Evolutionary conservation across 2,329 filamentous ascomycete genomes (phyloP), one percentile per base, ranked within the genome.

Genomic region (Aspergillus quadricinctus): DNA sequence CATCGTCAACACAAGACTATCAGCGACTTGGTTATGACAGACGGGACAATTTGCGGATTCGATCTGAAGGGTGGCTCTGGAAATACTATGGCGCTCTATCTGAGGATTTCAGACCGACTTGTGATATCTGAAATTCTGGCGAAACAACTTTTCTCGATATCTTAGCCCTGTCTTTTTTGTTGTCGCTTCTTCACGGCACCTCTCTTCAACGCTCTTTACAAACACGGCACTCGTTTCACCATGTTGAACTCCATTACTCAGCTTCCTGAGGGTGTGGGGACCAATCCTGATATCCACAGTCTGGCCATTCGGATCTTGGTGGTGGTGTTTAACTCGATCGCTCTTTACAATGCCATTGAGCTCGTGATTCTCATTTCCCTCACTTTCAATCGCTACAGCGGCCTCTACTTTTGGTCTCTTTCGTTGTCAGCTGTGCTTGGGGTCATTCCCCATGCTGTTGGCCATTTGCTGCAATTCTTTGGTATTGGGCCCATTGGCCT

Each of bases 271-370:
- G 69, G 68, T 43, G 63, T 70, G 45, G 59, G 69, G 43, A 62
- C 60, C 27, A 66, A 69, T 17, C 69, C 68, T 48, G 61, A 63
- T 35, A 68, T 64, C 21, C 31, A 58, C 25, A 64, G 55, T 41
- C 11, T 62, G 3, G 56, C 62, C 23, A 58, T 70, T 48, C 64
- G 65, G 55, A 67, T 67, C 5, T 52, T 69, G 28, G 66, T 72
- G 62, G 67, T 68, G 25, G 67, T 69, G 10, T 72, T 73, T 57
- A 67, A 63, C 29, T 63, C 68, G n/a, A 74, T 83, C 23, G 71
- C 75, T 11, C 57, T 70, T 14, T 76, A 76, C 61, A 78, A 88
- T 23, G 81, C 80, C 0, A 37, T 76, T 48, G 76, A 77, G 63
- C 62, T 77, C 3, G 66, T 71, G 27, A 63, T 76, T 43, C 61